Base-by-base conservation (phyloP, 768 basidiomycete species). In the Suillus placidus region DNA sequence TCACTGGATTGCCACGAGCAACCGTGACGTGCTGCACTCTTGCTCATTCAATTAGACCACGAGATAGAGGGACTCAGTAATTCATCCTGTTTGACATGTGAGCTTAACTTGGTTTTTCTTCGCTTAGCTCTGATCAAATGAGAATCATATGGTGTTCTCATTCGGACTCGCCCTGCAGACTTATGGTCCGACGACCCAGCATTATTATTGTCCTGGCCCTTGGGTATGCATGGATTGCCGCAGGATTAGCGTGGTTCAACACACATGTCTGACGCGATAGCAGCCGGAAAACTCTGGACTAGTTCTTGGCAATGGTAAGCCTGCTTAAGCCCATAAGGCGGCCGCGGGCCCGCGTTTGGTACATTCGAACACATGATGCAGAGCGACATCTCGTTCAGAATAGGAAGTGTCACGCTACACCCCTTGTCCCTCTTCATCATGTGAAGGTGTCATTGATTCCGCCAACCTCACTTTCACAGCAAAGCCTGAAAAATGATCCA, bases 31-130 rank as follows among this genome's bases (percentile, higher is more conserved):
- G 18, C 20, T 35, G 10, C 32, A 34, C 20, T 34, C 20, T 34
- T 20, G 10, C 54, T 35, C 10, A 18, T 52, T 18, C 30, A 9
- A 26, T 51, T 9, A 16, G 8, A 16, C 16, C 52, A 12, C 16
- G 52, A 32, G 4, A 54, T 18, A 18, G 9, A 26, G 47, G 23
- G 30, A 54, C 30, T 18, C 30, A 54, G 18, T n/a, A 16, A 16
- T 30, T 30, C 49, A 51, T 51, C 49, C 49, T 51, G 30, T 52
- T 52, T 52, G 18, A 34, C 54, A 55, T 55, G 54, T 55, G 32
- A 55, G 34, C 10, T 55, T 13, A 12, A 55, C n/a, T n/a, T n/a
- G 54, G 34, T 55, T n/a, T 35, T 13, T 1, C 20, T n/a, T 55
- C 32, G 20, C 52, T 34, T 20, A 8, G 26, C 51, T 30, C 23